phyloP scores from a whole-genome alignment of 352 stramenopile genomes.

The Globisporangium iwayamae region DNA sequence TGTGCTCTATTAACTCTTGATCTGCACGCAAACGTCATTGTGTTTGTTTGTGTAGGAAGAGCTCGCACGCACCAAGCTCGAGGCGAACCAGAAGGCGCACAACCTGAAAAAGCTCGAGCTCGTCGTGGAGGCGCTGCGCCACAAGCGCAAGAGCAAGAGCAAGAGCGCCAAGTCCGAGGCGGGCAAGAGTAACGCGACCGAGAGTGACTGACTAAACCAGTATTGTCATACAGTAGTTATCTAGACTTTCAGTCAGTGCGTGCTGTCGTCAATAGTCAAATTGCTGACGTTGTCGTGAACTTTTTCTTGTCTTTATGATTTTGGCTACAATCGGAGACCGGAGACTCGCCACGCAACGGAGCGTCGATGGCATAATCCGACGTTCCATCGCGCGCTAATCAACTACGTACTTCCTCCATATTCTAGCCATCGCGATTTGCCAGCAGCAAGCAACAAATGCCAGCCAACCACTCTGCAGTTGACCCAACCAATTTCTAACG shows the following conservation, averaged over 20 bases:
- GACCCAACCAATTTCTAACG: not conserved
- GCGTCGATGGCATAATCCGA: not conserved
- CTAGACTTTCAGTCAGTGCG: too few species aligned
- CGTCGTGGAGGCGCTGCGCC: conserved; percentile 34
- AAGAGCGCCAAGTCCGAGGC: conserved; percentile 19
- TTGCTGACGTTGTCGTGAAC: not conserved
- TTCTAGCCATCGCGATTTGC: too few species aligned
- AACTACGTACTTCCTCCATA: not conserved
- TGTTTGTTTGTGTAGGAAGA: conserved; percentile 24
- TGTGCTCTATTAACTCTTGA: not conserved
- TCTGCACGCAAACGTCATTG: not conserved
- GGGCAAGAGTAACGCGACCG: conserved; percentile 12
- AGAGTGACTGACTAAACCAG: conserved; percentile 6
- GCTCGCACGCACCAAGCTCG: conserved; percentile 47
- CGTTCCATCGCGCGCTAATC: not conserved
- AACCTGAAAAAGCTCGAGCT: conserved; percentile 45
- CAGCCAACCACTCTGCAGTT: too few species aligned
- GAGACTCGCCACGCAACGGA: conserved; percentile 3
- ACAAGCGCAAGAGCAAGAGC: conserved; percentile 36
- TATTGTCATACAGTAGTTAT: not conserved
- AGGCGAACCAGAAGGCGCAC: conserved; percentile 43
- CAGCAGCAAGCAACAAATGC: too few species aligned
- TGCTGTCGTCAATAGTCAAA: not conserved
- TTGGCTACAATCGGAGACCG: conserved; percentile 1
- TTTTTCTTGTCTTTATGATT: not conserved